Percentiles rank a stretch among this genome's conserved stretches.
Conservation (phyloP, 768 basidiomycete species). For the Scleroderma bovista region DNA sequence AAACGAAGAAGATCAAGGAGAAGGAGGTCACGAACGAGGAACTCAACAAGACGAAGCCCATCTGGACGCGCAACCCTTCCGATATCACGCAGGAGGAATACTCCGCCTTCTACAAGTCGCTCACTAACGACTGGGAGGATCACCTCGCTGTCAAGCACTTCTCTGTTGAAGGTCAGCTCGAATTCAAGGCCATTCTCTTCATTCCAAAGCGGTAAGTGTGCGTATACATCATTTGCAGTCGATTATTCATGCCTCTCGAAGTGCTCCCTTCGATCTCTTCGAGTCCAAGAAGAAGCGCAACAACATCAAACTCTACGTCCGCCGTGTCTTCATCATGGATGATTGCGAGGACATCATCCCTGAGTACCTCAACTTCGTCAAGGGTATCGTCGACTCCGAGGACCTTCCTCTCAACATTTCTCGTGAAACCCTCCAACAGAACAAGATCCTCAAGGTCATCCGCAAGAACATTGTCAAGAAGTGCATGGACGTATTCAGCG, state of each 20-base stretch:
- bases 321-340: slow-evolving; percentile 99
- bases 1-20: slow-evolving; percentile 94
- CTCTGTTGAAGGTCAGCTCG: slow-evolving; percentile 99
- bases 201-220: slow-evolving; percentile 83
- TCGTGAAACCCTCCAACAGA: slow-evolving; percentile 98
- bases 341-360: slow-evolving; percentile 99
- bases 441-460: slow-evolving; percentile 99
- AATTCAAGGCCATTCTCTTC: slow-evolving; percentile 99
- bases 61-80: slow-evolving; percentile 97
- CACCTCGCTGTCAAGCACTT: slow-evolving; percentile 99
- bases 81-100: slow-evolving; percentile 96
- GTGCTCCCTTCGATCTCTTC: slow-evolving; percentile 98
- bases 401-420: slow-evolving; percentile 99
- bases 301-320: slow-evolving; percentile 99
- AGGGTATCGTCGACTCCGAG: slow-evolving; percentile 99
- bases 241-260: slow-evolving; percentile 24
- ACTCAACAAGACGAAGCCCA: slow-evolving; percentile 99
- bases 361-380: slow-evolving; percentile 99
- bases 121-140: slow-evolving; percentile 99
- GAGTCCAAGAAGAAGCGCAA: slow-evolving; percentile 99
- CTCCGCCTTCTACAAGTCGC: slow-evolving; percentile 95
- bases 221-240: neutral
- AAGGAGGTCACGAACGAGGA: slow-evolving; percentile 86
- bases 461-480: slow-evolving; percentile 99
- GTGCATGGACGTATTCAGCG: slow-evolving; percentile 87